Conservation (phyloP, 306 rosid species). For the Quercus parvula region DNA sequence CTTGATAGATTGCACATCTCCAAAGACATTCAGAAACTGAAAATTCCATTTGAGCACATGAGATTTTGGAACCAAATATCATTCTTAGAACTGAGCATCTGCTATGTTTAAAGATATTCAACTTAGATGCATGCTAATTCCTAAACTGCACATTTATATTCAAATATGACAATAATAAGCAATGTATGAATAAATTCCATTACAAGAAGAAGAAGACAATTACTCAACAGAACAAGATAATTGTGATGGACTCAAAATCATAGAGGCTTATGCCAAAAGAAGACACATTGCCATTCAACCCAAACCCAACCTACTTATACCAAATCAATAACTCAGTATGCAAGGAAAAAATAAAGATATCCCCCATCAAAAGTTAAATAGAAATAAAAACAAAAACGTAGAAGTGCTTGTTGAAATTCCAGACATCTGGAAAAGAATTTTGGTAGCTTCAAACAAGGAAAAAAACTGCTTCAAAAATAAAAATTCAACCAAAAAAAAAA, state of each 20-base stretch:
- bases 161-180: neutral
- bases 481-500: no score
- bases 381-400: neutral
- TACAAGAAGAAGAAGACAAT: neutral
- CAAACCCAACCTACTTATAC: neutral
- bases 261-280: neutral
- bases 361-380: neutral
- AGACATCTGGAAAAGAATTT: neutral
- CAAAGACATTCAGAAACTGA: slow-evolving; percentile 94
- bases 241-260: neutral
- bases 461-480: no score
- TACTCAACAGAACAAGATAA: neutral
- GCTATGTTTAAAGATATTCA: neutral
- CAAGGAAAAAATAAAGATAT: neutral
- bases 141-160: neutral
- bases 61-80: slow-evolving; percentile 5
- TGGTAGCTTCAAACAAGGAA: neutral
- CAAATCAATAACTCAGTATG: neutral
- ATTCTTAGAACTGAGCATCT: neutral
- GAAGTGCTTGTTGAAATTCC: neutral
- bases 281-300: neutral
- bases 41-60: slow-evolving; percentile 20
- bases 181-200: neutral
- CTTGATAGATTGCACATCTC: slow-evolving; percentile 84
- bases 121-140: neutral